A percentile compares a stretch with the other conserved stretches of the same genome.
Evolutionary conservation across 2,329 filamentous ascomycete species (phyloP).

Genomic region (Cercospora berteroae): DNA sequence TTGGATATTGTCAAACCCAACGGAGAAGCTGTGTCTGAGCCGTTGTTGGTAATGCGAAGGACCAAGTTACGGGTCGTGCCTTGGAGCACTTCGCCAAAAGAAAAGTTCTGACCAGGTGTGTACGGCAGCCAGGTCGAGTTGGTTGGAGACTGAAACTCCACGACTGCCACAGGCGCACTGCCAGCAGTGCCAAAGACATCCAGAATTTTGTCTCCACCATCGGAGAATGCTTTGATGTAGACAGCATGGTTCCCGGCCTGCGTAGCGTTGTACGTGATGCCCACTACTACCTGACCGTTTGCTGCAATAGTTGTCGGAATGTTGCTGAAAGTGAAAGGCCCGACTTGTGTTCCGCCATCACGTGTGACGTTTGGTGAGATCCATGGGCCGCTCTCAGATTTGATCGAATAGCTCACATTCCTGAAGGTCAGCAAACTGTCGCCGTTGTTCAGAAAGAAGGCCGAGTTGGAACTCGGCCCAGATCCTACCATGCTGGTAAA

Average conservation of each 20-base stretch:
- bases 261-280: conserved; percentile 9
- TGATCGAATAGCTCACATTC: conserved; percentile 4
- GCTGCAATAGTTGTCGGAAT: conserved; percentile 8
- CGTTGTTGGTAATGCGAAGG: conserved; percentile 15
- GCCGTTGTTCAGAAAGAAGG: conserved; percentile 10
- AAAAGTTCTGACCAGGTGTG: conserved; percentile 9
- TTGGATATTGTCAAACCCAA: conserved; percentile 13
- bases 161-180: conserved; percentile 3
- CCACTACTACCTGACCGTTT: not conserved
- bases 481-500: conserved; percentile 9
- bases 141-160: conserved; percentile 11
- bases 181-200: conserved; percentile 14
- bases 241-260: conserved; percentile 12
- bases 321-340: conserved; percentile 8
- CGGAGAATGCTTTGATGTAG: not conserved
- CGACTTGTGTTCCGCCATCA: conserved; percentile 10
- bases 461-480: conserved; percentile 1
- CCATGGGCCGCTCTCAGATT: conserved; percentile 9
- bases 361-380: conserved; percentile 8
- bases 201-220: conserved; percentile 10
- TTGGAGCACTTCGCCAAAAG: conserved; percentile 10
- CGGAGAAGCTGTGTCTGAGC: conserved; percentile 11
- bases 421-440: conserved; percentile 6
- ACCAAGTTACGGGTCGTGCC: conserved; percentile 4
- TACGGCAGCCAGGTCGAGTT: conserved; percentile 6